Conservation (phyloP, 176 grass and related monocot genomes). For the Oryza nivara region DNA sequence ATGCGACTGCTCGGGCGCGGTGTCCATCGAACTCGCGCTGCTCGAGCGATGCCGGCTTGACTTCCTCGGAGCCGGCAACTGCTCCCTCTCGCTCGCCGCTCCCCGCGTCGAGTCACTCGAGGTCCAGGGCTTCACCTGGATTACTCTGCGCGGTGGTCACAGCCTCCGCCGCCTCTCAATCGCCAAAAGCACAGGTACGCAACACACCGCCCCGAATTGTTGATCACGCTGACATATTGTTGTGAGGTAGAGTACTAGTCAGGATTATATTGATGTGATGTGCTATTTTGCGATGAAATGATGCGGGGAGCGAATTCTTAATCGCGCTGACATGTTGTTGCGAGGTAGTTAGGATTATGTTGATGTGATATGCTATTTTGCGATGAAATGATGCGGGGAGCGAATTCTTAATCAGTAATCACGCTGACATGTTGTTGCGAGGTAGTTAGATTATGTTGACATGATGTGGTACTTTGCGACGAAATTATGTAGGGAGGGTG, state of each 20-base stretch:
- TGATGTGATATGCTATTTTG: too few species aligned
- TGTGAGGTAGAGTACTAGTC: background rate
- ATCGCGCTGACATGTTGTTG: background rate
- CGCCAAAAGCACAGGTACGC: slow-evolving; percentile 73
- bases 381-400: too few species aligned
- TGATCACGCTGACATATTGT: background rate
- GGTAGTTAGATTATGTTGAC: background rate
- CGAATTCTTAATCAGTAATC: background rate
- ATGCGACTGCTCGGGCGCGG: slow-evolving; percentile 64
- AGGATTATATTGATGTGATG: too few species aligned
- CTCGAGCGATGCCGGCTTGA: slow-evolving; percentile 85
- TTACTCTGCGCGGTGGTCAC: slow-evolving; percentile 62
- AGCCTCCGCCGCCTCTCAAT: slow-evolving; percentile 67
- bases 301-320: background rate
- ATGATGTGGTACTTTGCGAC: background rate
- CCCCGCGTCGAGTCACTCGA: slow-evolving; percentile 68
- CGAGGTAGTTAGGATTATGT: background rate
- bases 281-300: too few species aligned
- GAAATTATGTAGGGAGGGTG: slow-evolving; percentile 63
- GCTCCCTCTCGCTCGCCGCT: slow-evolving; percentile 53
- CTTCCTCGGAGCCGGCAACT: slow-evolving; percentile 65
- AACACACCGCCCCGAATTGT: background rate
- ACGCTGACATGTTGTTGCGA: background rate
- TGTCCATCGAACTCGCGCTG: slow-evolving; percentile 55
- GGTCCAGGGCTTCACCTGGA: slow-evolving; percentile 89